Evolutionary conservation across 2,329 filamentous ascomycete genomes (phyloP), one percentile per base, ranked within the genome.

Genomic region (Claviceps sp.): DNA sequence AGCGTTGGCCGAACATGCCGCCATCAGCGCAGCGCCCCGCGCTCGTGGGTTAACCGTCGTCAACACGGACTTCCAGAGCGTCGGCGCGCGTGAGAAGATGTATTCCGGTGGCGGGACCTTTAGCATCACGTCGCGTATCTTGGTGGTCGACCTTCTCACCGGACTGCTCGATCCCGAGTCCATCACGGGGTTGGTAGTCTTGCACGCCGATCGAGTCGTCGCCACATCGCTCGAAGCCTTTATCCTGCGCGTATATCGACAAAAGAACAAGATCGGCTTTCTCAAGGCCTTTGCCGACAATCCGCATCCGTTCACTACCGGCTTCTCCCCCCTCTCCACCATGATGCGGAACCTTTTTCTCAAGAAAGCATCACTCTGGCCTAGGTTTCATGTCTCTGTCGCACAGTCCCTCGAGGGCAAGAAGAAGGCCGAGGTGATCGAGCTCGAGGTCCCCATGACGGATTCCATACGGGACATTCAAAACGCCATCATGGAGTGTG

Each of bases 231-330:
- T 90, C 2, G 93, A 98, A 67, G 91, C 93, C 6, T 98, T 98
- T 67, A 96, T 98, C 56, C 73, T 97, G 54, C 81, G 93, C 41
- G 88, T 96, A 52, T 98, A 90, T 65, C 80, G 93, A 55, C 91
- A 97, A 69, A 88, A 88, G 73, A 98, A 98, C 68, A 95, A 94
- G 71, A 74, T 70, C 37, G 93, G 93, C 38, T 97, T 98, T 60
- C 74, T 98, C 37, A 98, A 98, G 64, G 93, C 93, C 13, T 95
- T 98, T 63, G 93, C 90, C 0, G 93, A 98, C 65, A 87, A 84
- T 38, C 91, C 93, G 0, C 90, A 97, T 63, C 86, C 90, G 0
- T 94, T 98, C 62, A 85, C 87, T 0, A 83, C 80, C 0, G 91
- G 90, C 1, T 97, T 95, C 67, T 82, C 89, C 4, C 91, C 93